Conservation (phyloP, 2,329 filamentous ascomycete genomes). For the Dryadomyces sulphureus region DNA sequence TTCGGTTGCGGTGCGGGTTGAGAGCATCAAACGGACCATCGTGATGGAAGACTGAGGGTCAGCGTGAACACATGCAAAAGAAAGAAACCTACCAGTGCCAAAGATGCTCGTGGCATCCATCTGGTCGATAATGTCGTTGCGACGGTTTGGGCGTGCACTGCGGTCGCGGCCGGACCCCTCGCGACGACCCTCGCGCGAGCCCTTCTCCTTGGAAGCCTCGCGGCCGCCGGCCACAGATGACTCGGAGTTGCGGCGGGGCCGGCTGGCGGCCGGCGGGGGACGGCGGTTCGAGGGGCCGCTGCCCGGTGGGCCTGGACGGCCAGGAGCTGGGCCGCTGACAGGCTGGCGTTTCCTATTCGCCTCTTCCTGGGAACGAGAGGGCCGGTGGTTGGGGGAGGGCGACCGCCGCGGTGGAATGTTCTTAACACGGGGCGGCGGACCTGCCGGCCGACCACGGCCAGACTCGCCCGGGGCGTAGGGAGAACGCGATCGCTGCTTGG, state of each 20-base stretch:
- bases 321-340: not conserved
- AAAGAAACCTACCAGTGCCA: slow-evolving; percentile 54
- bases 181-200: slow-evolving; percentile 29
- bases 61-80: not conserved
- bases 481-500: not conserved
- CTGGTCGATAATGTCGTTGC: slow-evolving; percentile 87
- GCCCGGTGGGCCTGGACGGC: not conserved
- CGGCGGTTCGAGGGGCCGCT: slow-evolving; percentile 11
- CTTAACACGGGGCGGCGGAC: slow-evolving; percentile 28
- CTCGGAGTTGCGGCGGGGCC: slow-evolving; percentile 63
- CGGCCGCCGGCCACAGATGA: slow-evolving; percentile 48
- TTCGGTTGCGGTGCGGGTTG: slow-evolving; percentile 84
- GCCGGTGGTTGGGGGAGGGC: slow-evolving; percentile 34
- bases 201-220: slow-evolving; percentile 35
- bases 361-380: slow-evolving; percentile 52
- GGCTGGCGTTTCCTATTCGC: slow-evolving; percentile 34
- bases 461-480: slow-evolving; percentile 4
- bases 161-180: slow-evolving; percentile 36
- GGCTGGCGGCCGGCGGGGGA: slow-evolving; percentile 22
- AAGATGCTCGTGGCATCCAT: slow-evolving; percentile 94
- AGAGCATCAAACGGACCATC: slow-evolving; percentile 95
- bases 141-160: slow-evolving; percentile 35
- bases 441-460: slow-evolving; percentile 23
- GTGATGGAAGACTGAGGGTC: slow-evolving; percentile 71
- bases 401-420: slow-evolving; percentile 33